These are phyloP conservation scores for Conringia planisiliqua DNA, from an alignment of 345 rosid species.

Conservation along the genomic window DNA sequence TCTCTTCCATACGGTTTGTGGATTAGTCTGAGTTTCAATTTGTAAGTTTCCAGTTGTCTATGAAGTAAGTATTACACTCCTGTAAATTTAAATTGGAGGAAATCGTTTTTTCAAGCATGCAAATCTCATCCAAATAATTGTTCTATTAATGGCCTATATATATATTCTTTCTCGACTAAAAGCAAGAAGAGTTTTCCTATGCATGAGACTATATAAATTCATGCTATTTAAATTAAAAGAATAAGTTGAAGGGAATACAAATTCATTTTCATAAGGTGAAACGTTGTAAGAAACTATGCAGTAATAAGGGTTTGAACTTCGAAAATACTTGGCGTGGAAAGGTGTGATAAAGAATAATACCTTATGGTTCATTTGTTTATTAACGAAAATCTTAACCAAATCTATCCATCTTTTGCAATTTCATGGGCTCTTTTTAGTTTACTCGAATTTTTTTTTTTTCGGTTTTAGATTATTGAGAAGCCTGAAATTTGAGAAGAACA, in stretches of 20 bases:
- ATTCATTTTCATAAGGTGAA: background rate
- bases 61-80: too few species aligned
- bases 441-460: constrained; percentile 8
- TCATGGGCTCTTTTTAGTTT: constrained; percentile 30
- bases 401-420: constrained; percentile 19
- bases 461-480: constrained; percentile 2
- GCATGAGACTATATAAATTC: background rate
- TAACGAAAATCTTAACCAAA: constrained; percentile 19
- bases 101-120: background rate
- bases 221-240: background rate
- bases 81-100: background rate
- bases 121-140: background rate
- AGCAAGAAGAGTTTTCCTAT: background rate
- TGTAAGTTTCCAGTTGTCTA: background rate
- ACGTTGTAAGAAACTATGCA: background rate
- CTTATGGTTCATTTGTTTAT: background rate
- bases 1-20: background rate
- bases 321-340: constrained; percentile 28
- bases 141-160: background rate
- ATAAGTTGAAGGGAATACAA: background rate
- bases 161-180: too few species aligned
- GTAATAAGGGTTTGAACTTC: background rate
- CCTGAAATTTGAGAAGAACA: constrained; percentile 19
- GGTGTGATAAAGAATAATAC: constrained; percentile 21
- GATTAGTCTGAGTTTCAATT: background rate